Base-by-base conservation (phyloP, 1,284 basidiomycete species). In the Chiua sp. region DNA sequence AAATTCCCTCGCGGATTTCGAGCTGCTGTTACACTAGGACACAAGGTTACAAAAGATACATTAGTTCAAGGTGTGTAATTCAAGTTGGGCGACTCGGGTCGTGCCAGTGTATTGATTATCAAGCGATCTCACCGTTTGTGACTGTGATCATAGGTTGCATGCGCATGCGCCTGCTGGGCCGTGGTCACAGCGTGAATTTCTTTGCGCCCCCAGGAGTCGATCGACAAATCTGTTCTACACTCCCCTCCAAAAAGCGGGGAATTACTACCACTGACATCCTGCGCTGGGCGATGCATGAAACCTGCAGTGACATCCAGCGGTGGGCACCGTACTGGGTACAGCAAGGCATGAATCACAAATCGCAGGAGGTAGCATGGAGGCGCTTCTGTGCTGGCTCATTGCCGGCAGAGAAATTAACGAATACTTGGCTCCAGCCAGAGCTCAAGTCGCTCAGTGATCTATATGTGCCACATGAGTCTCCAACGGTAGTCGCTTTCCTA, bases 21-120 rank as follows among this genome's bases (percentile, higher is more conserved):
- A 13, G 83, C 83, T 15, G 79, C 77, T 3, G 82, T 85, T 5
- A 85, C 82, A 2, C 65, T 84, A 5, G 84, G 82, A 3, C 78
- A 78, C 1, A 82, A 79, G 56, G 69, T 84, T 12, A 82, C 80
- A 0, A 85, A 85, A 59, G 84, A 85, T 65, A 71, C 78, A 50
- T 63, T 85, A 10, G 71, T 79, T 5, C 83, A 85, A 77, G 83
- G 83, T 82, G 59, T 63, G 74, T 61, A 28, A n/a, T n/a, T n/a
- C n/a, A n/a, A n/a, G n/a, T n/a, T n/a, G n/a, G n/a, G n/a, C n/a
- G n/a, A n/a, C n/a, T n/a, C n/a, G n/a, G n/a, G n/a, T n/a, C n/a
- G n/a, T n/a, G n/a, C n/a, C 3, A n/a, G 20, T 7, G 18, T 20
- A 61, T 8, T 63, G 16, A 18, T 39, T 16, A 18, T 20, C 18